Conservation (phyloP, 2,329 filamentous ascomycete genomes). For the Zopfia rhizophila region DNA sequence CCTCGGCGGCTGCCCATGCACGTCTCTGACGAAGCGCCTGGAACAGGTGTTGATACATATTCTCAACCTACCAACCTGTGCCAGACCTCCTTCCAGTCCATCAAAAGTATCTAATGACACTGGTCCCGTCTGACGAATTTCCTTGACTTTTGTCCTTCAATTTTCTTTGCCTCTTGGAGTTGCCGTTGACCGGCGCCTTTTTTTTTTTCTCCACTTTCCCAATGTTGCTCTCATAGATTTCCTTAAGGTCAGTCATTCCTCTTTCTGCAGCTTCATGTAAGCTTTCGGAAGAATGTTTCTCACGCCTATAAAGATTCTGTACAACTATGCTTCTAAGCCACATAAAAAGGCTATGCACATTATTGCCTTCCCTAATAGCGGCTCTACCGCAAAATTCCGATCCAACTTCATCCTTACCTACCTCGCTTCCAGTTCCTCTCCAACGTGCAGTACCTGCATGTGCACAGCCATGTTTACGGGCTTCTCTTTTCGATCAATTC, state of each 20-base stretch:
- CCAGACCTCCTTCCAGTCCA: constrained; percentile 33
- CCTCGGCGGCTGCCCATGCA: constrained; percentile 50
- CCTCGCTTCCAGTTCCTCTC: constrained; percentile 38
- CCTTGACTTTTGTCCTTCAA: constrained; percentile 39
- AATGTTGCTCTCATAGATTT: constrained; percentile 44
- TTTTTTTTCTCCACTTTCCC: constrained; percentile 34
- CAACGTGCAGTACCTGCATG: constrained; percentile 46
- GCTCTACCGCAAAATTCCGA: constrained; percentile 41
- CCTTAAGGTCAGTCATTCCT: constrained; percentile 38
- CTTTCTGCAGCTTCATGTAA: constrained; percentile 4
- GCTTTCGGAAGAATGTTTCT: constrained; percentile 39
- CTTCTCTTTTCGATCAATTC: constrained; percentile 45
- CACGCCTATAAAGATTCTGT: constrained; percentile 43
- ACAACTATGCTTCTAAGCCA: constrained; percentile 53
- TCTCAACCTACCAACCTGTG: constrained; percentile 43
- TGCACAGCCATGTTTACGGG: constrained; percentile 48
- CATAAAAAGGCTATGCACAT: constrained; percentile 49
- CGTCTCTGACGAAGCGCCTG: constrained; percentile 43
- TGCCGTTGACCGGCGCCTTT: constrained; percentile 49
- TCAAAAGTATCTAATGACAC: constrained; percentile 47
- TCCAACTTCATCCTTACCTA: constrained; percentile 33
- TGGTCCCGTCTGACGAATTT: constrained; percentile 48
- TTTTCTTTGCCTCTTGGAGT: constrained; percentile 21
- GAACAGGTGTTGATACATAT: constrained; percentile 46
- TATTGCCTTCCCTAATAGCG: constrained; percentile 47